Base-by-base conservation (phyloP, 163 green algal genomes). In the Chlamydomonas reinhardtii region DNA sequence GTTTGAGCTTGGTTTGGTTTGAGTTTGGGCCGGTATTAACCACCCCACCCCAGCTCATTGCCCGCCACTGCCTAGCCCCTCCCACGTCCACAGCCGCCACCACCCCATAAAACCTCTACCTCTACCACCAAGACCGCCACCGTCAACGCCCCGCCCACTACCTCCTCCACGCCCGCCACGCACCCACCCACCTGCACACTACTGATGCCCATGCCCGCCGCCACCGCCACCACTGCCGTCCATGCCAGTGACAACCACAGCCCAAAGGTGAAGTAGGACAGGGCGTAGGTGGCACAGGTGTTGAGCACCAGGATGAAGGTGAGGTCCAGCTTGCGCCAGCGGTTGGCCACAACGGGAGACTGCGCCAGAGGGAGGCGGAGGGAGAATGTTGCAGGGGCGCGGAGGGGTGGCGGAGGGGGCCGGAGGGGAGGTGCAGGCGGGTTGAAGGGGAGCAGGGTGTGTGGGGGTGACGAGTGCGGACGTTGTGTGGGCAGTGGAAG, bases 221-320 rank as follows among this genome's bases (percentile, higher is more conserved):
- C 59, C 4, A n/a, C 8, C 31, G 31, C 52, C 52, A 84, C 83
- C 54, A 80, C 15, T 0, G 37, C 24, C 27, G 83, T 89, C 66
- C 74, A 83, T 1, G 37, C 24, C 2, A 78, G 31, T 24, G 83
- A 73, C 2, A 39, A 11, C 34, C 35, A 64, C 17, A 83, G 52
- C 9, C 83, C 83, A 27, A 89, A 81, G 27, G 83, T 89, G 68
- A 80, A 89, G 74, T 89, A 89, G 8, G 83, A 77, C 34, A 89
- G 74, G 8, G 74, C 74, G 75, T 84, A 89, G 0, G 83, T 89
- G 65, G 83, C 83, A 56, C 74, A 84, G 29, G 74, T 81, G 66
- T 89, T 89, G 27, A 89, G 68, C 0, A 89, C 74, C 15, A 89
- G 74, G 68, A 89, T 89, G 56, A 89, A 84, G 74, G 74, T 78